phyloP scores from a whole-genome alignment of 1,284 basidiomycete genomes.

The Rhodotorula sp. region DNA sequence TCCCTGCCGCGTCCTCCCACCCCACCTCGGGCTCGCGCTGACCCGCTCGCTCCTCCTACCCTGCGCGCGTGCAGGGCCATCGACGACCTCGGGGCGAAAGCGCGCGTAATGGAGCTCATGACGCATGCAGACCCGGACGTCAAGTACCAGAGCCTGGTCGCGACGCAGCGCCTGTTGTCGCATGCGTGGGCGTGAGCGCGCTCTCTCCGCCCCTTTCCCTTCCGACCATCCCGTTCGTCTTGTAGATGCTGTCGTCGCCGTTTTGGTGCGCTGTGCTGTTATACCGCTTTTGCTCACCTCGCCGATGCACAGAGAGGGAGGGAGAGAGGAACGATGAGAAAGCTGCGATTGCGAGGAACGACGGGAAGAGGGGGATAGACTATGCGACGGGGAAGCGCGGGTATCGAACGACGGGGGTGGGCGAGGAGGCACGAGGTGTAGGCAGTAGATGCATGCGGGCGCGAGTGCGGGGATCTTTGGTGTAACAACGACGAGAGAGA shows the following conservation, averaged over 20 bases:
- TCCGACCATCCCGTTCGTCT: no score
- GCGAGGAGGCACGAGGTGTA: background rate
- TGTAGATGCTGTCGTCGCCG: background rate
- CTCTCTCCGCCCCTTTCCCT: no score
- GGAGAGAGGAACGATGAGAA: background rate
- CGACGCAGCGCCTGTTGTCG: conserved; percentile 57
- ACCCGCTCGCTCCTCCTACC: no score
- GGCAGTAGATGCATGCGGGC: background rate
- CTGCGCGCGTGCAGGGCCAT: conserved; percentile 65
- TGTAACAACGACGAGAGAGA: background rate
- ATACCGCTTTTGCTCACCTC: background rate
- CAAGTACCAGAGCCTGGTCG: conserved; percentile 83
- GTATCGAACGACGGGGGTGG: background rate
- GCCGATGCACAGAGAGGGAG: background rate
- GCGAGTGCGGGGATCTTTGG: background rate
- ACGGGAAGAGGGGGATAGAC: background rate
- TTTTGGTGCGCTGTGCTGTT: background rate
- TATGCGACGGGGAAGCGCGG: background rate
- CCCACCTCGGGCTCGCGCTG: no score
- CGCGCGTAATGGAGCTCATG: conserved; percentile 92
- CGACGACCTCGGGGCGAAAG: conserved; percentile 82
- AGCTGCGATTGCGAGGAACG: background rate
- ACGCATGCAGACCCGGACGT: conserved; percentile 83
- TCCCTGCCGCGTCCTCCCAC: no score
- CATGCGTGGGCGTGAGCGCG: conserved; percentile 42